Base-by-base conservation (phyloP, 208 protist species). In the Crithidia sp. region DNA sequence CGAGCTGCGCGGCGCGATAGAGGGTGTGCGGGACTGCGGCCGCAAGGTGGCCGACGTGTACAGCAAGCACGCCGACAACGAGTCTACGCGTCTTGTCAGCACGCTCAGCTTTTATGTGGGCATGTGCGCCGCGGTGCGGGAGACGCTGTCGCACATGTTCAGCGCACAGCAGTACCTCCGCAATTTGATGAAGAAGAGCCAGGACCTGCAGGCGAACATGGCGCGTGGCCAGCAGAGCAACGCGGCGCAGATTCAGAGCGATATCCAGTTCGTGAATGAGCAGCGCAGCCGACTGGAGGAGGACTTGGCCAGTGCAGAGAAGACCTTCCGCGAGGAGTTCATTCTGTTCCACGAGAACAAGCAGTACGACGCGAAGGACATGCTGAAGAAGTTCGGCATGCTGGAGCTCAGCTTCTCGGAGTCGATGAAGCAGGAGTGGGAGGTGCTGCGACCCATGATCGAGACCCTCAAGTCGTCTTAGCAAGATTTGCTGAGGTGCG, bases 61-160 rank as follows among this genome's bases (percentile, higher is more conserved):
- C 63, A 72, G 56, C 39, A 82, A 88, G 40, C 89, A 96, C 66
- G 89, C 87, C 16, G 76, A 92, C 44, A 79, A 85, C 61, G 85
- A 94, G 67, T 79, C 86, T 14, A 82, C 81, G 36, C 78, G 92
- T 41, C 83, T 97, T 4, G 90, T 94, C 41, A 90, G 94, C 70
- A 92, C 87, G 16, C 76, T 96, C 5, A 87, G 83, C 67, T 97
- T 93, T 67, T 94, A 96, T 77, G 72, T 82, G 12, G 92, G 92
- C 47, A 95, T 95, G 84, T 95, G 90, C 55, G 77, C 70, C 10
- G 78, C 92, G 2, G 87, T 95, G 40, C 76, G 73, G 19, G 88
- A 95, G 50, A 92, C 87, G 67, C 67, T 95, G 19, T 60, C 79
- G 54, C 67, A 84, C 14, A 66, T 96, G 45, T 79, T 85, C 49